Conservation (phyloP, 306 rosid genomes). For the peach (Prunus persica) region DNA sequence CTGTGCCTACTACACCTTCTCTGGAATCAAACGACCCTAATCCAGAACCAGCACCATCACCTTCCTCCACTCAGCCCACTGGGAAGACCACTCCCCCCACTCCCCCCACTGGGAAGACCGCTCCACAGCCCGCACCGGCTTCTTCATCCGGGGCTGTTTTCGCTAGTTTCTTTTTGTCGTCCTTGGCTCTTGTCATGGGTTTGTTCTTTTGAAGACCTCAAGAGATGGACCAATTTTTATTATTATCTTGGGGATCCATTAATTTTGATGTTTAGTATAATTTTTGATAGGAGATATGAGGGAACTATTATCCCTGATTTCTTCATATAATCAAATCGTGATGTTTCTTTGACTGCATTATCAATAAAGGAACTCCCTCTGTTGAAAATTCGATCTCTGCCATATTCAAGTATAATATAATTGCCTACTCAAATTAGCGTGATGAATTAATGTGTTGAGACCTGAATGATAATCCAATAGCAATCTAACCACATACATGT, state of each 20-base stretch:
- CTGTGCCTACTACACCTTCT: background rate
- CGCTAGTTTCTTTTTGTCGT: constrained; percentile 2
- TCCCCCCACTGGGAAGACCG: background rate
- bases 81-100: background rate
- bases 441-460: too few relatives aligned
- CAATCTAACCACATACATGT: too few relatives aligned
- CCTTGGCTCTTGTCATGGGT: background rate
- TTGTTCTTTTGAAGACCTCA: constrained; percentile 1
- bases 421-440: too few relatives aligned
- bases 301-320: background rate
- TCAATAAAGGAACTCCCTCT: background rate
- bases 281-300: background rate
- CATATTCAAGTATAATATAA: too few relatives aligned
- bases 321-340: background rate
- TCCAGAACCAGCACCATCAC: too few relatives aligned
- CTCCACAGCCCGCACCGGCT: background rate
- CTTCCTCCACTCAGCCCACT: background rate
- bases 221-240: background rate
- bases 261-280: background rate
- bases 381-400: background rate
- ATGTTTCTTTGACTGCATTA: background rate
- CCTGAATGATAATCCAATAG: too few relatives aligned
- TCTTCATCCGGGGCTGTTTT: background rate
- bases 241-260: background rate
- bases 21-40: too few relatives aligned